Base-by-base conservation (phyloP, 768 basidiomycete species). In the Russula ochroleuca region DNA sequence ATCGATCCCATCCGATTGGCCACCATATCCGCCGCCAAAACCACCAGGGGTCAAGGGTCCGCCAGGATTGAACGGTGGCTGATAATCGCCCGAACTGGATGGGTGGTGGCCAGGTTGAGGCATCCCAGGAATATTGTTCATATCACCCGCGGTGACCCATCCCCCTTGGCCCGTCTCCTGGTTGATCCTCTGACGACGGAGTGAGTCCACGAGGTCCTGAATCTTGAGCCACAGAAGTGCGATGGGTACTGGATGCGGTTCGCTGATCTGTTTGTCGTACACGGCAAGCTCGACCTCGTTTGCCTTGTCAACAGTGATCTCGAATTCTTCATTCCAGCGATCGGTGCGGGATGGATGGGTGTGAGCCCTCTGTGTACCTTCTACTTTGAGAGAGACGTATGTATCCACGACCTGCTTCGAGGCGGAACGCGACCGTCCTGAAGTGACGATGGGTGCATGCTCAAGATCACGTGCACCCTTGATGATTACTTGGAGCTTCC, bases 231-330 rank as follows among this genome's bases (percentile, higher is more conserved):
- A 99, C 28, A 98, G 79, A 69, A 98, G 81, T 33, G 96, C 97
- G 65, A 98, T 94, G 38, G 94, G 95, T 15, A 90, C 83, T 1
- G 92, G 87, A 68, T 93, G 83, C 15, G 78, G 78, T 65, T 94
- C 92, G 61, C 86, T 87, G 21, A 84, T 83, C 70, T 92, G 90
- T 69, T 93, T 93, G 75, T 99, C 97, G 70, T 94, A 94, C 37
- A 99, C 84, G 35, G 93, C 91, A 57, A 99, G 87, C 77, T 98
- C 97, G 54, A 98, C 90, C 79, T 99, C 97, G 73, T 96, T 98
- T 15, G 96, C 95, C 75, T 98, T 98, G 79, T 98, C 96, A 45
- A 98, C 91, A 0, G 87, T 81, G 63, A 99, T 92, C 75, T 96
- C 94, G 66, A 98, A 98, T 63, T 94, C 92, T 75, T 99, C 95